Base-by-base conservation (phyloP, 495 filamentous ascomycete genomes). In the Talaromyces stipitatus region DNA sequence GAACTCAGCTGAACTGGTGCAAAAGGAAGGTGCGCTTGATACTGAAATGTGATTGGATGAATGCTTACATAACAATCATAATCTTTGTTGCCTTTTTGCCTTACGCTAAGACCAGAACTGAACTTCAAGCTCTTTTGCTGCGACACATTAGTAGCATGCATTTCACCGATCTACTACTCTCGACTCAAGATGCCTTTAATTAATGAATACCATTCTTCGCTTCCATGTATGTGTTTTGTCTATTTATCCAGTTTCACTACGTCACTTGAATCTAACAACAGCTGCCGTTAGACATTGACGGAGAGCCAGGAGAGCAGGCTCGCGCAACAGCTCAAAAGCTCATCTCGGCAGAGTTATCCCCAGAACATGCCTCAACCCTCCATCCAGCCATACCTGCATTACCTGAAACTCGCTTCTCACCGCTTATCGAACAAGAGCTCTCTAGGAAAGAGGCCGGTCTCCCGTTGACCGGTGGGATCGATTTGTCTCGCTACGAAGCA, bases 401-500 rank as follows among this genome's bases (percentile, higher is more conserved):
- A 22, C 62, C 65, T 24, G 68, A 74, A 47, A 63, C 71, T 29
- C 61, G 64, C 22, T 87, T 88, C 66, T 82, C 83, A 30, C 77
- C 85, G 4, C 64, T 86, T 7, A 77, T 94, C 33, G 61, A 81
- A 63, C 61, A 75, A 61, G 89, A 92, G 66, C 72, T 90, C 50
- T 60, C 69, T 12, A 85, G 82, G 33, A 78, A 85, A 58, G 76
- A 78, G 20, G 62, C 74, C 12, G 81, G 82, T 9, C 33, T 68
- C 18, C 78, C 83, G 6, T 68, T 86, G 24, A 69, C 73, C 3
- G 64, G 69, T 10, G 89, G 81, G 43, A 87, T 97, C 64, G 91
- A 97, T 69, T 72, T 89, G 1, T 69, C 78, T 22, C 90, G 92
- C 61, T 97, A 97, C 78, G 88, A 95, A 71, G 82, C 84, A 12